Percentiles rank a stretch among this genome's conserved stretches.
Evolutionary conservation across 176 grass and related monocot genomes (phyloP).

Genomic region (Bothriochloa decipiens): DNA sequence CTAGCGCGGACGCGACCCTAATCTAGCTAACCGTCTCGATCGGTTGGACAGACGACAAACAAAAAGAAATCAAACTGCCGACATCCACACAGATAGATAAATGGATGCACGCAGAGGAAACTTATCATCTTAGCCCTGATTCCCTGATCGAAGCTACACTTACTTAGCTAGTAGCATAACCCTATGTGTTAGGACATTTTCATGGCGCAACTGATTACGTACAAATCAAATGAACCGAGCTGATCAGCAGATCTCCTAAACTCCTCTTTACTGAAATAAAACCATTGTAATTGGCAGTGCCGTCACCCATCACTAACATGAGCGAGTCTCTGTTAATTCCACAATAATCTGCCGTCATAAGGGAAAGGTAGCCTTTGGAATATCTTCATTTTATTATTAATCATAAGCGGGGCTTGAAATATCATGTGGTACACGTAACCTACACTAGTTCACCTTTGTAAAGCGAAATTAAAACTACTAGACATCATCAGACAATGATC

Average conservation of each 20-base stretch:
- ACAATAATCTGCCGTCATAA: neutral
- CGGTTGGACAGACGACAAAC: slow-evolving; percentile 2
- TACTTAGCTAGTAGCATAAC: neutral
- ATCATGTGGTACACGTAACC: neutral
- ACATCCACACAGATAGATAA: neutral
- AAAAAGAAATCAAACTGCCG: slow-evolving; percentile 1
- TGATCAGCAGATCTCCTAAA: neutral
- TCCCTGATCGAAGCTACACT: neutral
- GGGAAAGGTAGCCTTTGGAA: neutral
- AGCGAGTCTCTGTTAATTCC: neutral
- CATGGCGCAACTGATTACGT: neutral
- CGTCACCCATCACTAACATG: neutral
- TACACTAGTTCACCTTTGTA: neutral
- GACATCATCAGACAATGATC: neutral
- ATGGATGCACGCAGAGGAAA: neutral
- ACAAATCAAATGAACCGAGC: neutral
- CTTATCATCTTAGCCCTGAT: neutral
- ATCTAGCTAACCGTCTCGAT: neutral
- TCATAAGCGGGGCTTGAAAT: no score
- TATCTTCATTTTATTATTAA: neutral
- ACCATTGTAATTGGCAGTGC: neutral
- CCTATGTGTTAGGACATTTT: neutral
- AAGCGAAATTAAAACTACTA: neutral
- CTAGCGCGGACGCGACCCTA: neutral
- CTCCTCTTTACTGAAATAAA: neutral